A percentile compares a stretch with the other conserved stretches of the same genome.
These are phyloP conservation scores for Neoboletus subvelutipes DNA, from an alignment of 768 basidiomycete species.

Conservation along the genomic window DNA sequence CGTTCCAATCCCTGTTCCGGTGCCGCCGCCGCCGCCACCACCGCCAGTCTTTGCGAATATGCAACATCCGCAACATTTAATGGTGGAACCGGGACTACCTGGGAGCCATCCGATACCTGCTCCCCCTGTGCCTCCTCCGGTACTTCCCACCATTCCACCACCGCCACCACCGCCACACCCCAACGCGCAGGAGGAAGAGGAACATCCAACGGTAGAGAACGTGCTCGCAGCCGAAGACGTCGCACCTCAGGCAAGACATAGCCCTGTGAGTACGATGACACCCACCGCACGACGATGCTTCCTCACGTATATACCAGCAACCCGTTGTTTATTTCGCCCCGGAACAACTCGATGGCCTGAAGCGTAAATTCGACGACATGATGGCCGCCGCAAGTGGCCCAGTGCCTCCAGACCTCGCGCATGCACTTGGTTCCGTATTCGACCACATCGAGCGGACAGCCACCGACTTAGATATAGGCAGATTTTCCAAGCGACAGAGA, in stretches of 20 bases:
- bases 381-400: constrained; percentile 32
- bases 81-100: constrained; percentile 22
- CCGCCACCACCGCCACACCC: constrained; percentile 10
- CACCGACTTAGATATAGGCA: constrained; percentile 25
- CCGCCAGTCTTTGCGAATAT: constrained; percentile 25
- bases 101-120: constrained; percentile 9
- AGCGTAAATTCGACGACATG: constrained; percentile 33
- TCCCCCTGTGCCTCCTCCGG: constrained; percentile 5
- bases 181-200: constrained; percentile 19
- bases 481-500: constrained; percentile 28
- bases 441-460: constrained; percentile 34
- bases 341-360: constrained; percentile 31
- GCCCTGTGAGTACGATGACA: constrained; percentile 14
- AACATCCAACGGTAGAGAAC: constrained; percentile 11
- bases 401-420: constrained; percentile 31
- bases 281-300: background rate
- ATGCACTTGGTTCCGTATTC: constrained; percentile 33
- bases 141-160: constrained; percentile 11
- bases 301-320: constrained; percentile 6
- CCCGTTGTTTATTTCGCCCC: constrained; percentile 33
- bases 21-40: constrained; percentile 7
- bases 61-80: constrained; percentile 21
- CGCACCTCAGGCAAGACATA: constrained; percentile 11
- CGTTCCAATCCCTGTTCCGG: constrained; percentile 12
- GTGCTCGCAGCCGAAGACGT: constrained; percentile 21